These are phyloP conservation scores for Penicillium nordicum DNA, from an alignment of 2,329 filamentous ascomycete genomes.

Conservation along the genomic window DNA sequence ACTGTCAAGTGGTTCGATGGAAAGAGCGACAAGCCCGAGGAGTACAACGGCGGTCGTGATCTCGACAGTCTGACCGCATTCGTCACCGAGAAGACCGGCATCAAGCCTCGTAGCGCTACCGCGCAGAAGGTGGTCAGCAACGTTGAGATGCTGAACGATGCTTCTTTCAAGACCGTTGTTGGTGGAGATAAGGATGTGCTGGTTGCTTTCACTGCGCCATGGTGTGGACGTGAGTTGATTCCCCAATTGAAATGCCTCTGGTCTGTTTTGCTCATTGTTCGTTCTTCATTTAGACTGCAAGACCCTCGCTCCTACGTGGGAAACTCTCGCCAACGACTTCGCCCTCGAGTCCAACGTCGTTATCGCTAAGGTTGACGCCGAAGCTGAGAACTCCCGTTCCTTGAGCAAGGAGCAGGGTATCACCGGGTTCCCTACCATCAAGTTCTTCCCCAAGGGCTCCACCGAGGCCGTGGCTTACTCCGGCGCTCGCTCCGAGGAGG, in stretches of 20 bases:
- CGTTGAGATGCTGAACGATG: conserved; percentile 76
- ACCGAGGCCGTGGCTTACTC: conserved; percentile 68
- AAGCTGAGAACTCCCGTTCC: conserved; percentile 78
- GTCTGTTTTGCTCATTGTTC: conserved; percentile 6
- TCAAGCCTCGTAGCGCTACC: conserved; percentile 67
- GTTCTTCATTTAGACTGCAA: conserved; percentile 75
- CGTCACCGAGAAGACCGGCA: conserved; percentile 79
- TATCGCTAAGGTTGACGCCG: conserved; percentile 93
- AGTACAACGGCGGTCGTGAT: conserved; percentile 85
- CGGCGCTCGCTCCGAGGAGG: conserved; percentile 71
- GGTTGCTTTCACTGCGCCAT: conserved; percentile 95
- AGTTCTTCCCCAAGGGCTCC: conserved; percentile 88
- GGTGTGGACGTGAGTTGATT: conserved; percentile 85
- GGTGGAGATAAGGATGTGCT: conserved; percentile 85
- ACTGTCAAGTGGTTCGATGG: conserved; percentile 98
- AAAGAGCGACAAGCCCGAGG: conserved; percentile 77
- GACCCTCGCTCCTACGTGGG: conserved; percentile 83
- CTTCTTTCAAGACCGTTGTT: conserved; percentile 71
- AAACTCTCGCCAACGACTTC: conserved; percentile 79
- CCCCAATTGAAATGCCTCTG: not conserved
- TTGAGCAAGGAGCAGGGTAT: conserved; percentile 74
- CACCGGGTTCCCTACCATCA: conserved; percentile 90
- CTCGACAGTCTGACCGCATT: conserved; percentile 79
- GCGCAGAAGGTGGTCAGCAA: conserved; percentile 62
- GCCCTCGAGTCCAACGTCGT: conserved; percentile 71